Evolutionary conservation across 306 rosid species (phyloP).

Genomic region (Vicia villosa): DNA sequence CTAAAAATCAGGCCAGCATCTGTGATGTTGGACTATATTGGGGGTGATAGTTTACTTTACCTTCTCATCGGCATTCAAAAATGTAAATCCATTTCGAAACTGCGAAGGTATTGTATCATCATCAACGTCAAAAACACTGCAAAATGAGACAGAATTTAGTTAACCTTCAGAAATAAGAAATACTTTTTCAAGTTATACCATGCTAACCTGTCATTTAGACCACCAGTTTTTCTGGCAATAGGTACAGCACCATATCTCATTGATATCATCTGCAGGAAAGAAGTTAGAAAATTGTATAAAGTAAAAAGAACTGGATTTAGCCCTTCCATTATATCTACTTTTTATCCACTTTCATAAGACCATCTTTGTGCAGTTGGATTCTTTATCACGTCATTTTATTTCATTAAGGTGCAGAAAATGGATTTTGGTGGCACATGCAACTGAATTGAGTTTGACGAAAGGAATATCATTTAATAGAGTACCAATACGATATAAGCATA

Average conservation of each 20-base stretch:
- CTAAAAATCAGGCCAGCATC: constrained; percentile 15
- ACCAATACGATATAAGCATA: constrained; percentile 1
- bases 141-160: constrained; percentile 28
- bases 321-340: background rate
- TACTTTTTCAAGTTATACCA: constrained; percentile 16
- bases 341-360: constrained; percentile 9
- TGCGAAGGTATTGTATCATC: constrained; percentile 73
- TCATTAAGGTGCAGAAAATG: constrained; percentile 20
- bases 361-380: constrained; percentile 7
- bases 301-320: constrained; percentile 15
- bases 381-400: constrained; percentile 15
- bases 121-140: constrained; percentile 88
- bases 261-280: constrained; percentile 81
- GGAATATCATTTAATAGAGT: constrained; percentile 17
- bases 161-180: constrained; percentile 26
- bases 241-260: constrained; percentile 96
- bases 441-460: constrained; percentile 20
- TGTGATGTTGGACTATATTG: constrained; percentile 5
- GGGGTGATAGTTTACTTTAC: constrained; percentile 44
- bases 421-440: constrained; percentile 16
- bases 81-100: constrained; percentile 83
- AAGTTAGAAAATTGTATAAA: constrained; percentile 5
- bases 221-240: constrained; percentile 92
- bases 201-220: constrained; percentile 87
- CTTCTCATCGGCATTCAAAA: constrained; percentile 76